Evolutionary conservation across 2,329 filamentous ascomycete genomes (phyloP), one percentile per base, ranked within the genome.

Genomic region (Colletotrichum sp.): DNA sequence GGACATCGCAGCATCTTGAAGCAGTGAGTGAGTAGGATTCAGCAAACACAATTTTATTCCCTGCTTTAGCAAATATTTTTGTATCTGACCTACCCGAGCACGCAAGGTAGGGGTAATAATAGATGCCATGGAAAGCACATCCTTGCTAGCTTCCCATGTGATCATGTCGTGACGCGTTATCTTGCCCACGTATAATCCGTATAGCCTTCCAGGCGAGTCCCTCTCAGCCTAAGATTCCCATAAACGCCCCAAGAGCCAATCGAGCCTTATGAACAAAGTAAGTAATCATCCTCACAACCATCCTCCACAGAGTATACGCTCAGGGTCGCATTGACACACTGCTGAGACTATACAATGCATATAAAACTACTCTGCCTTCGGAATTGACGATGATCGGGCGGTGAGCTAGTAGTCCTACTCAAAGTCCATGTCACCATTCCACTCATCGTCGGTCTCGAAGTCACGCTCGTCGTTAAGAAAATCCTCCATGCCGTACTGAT

Each of bases 401-500:
- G 12, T 48, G 18, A 38, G 30, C 61, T 58, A 70, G 52, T 82
- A 65, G 55, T 82, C 80, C 36, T 85, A 87, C 36, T 88, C 87
- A 73, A 90, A 88, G 61, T 90, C 88, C 43, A 87, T 84, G 65
- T 91, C 89, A 6, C 90, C 91, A 66, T 92, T 88, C 91, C 89
- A 91, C 34, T 91, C 89, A 1, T 86, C 89, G 83, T 91, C 90
- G 4, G 86, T 87, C 48, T 91, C 88, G 43, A 91, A 89, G 72
- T 90, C 88, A 5, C 87, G 88, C 5, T 87, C 84, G 3, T 82
- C 83, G 83, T 94, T 83, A 16, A 94, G 83, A 79, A 96, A 96
- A 81, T 96, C 94, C 2, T 89, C 91, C 87, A 95, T 94, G 26
- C 89, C 89, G 77, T 89, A 94, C 76, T 93, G 92, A 28, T 89